Base-by-base conservation (phyloP, 2,329 filamentous ascomycete species). In the Paradendryphiella salina region DNA sequence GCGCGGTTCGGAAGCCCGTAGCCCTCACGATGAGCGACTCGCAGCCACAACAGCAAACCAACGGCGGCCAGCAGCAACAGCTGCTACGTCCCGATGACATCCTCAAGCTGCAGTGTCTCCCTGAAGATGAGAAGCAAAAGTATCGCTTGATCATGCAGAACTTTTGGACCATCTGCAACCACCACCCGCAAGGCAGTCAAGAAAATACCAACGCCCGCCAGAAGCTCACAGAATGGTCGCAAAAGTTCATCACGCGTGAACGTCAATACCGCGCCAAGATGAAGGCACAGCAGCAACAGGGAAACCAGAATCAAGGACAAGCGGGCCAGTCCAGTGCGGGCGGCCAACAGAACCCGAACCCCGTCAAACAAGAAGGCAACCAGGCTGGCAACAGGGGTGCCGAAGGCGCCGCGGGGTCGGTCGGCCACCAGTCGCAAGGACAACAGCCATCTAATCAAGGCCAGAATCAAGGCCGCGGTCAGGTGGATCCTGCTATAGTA, bases 151-250 rank as follows among this genome's bases (percentile, higher is more conserved):
- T 80, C 15, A 77, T 85, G 54, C 75, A 77, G 49, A 78, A 75
- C 53, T 75, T 83, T 41, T 85, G 82, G 82, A 76, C 77, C 23
- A 68, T 76, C 26, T 73, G 82, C 42, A 78, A 82, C 52, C 76
- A 64, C 34, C 76, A 76, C 33, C 75, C 80, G 10, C 70, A 73
- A 28, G 77, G 78, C 45, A 80, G 75, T 43, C 64, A 73, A 1
- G 78, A 82, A 51, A 79, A 82, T 59, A 75, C 75, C 48, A 71
- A 73, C 34, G 81, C 79, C 10, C 77, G 79, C 42, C 69, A 74
- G 21, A 80, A 80, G 56, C 75, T 85, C 15, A 73, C 77, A 11
- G 75, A 80, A 51, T 75, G 80, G 40, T 81, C 80, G 6, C 67
- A 74, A 43, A 78, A 73, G 50, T 71, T 82, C 49, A 84, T 82